Base-by-base conservation (phyloP, 768 basidiomycete species). In the Phaeotremella skinneri region DNA sequence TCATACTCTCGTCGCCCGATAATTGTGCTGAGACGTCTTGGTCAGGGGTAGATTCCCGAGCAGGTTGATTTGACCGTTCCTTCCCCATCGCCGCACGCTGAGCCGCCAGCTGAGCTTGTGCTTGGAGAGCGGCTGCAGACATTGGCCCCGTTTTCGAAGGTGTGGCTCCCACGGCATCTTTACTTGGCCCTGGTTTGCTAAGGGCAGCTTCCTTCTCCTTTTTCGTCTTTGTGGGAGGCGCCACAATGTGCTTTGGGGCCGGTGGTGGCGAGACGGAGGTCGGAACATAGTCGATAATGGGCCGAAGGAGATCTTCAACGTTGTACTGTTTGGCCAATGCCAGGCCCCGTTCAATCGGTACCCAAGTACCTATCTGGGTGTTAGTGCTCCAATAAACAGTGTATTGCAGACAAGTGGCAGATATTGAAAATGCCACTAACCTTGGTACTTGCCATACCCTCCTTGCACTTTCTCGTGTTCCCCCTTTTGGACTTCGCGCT, bases 381-480 rank as follows among this genome's bases (percentile, higher is more conserved):
- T 43, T 2, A 43, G 25, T 1, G 5, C 2, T 49, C 16, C 17
- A 25, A 16, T n/a, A 21, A 52, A 5, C 32, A 4, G 25, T 7
- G 31, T 25, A 42, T 49, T 14, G 43, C 32, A 16, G 53, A 17
- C 31, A 32, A n/a, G 23, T 41, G 7, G 2, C 23, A 49, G 26
- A 32, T 48, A 39, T 34, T 21, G 41, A 21, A 51, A 16, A 63
- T 30, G 27, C 16, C n/a, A 70, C 83, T 62, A 51, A 93, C 96
- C 96, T 82, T 99, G 96, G 75, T 98, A 98, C 79, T 99, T 99
- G 67, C 96, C 96, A 77, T 98, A 99, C 2, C 96, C 96, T 23
- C 96, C 96, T 77, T 99, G 96, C 0, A 99, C 93, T 76, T 99
- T 99, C 79, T 98, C 94, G 77, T 99, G 96, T 68, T 91, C 90